phyloP scores from a whole-genome alignment of 495 filamentous ascomycete genomes.

The Tuber brumale region DNA sequence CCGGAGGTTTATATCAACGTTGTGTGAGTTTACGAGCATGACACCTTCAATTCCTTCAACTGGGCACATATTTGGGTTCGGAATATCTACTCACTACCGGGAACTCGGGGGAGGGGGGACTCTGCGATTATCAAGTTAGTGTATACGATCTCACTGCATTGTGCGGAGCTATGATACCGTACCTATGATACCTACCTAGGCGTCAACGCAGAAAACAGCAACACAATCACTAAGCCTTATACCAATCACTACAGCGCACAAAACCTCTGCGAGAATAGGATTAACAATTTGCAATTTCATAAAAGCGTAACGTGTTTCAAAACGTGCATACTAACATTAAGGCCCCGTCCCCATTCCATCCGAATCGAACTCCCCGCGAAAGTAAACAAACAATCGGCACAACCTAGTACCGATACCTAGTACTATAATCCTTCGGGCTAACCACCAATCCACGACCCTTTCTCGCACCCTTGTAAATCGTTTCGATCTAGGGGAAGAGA shows the following conservation, averaged over 20 bases:
- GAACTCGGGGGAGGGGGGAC: too few species aligned
- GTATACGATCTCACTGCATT: background rate
- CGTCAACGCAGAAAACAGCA: background rate
- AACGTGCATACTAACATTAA: conserved; percentile 4
- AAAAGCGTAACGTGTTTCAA: background rate
- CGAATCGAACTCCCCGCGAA: background rate
- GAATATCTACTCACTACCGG: too few species aligned
- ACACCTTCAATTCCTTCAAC: too few species aligned
- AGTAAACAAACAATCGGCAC: background rate
- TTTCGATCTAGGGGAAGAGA: conserved; percentile 56
- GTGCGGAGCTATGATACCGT: background rate
- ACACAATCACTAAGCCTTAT: background rate
- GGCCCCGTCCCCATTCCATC: background rate
- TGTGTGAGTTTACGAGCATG: too few species aligned
- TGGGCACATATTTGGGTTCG: too few species aligned
- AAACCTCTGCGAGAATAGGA: background rate
- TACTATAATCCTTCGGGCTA: conserved; percentile 68
- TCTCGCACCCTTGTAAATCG: conserved; percentile 93
- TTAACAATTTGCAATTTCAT: background rate
- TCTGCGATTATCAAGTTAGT: background rate
- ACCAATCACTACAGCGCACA: background rate
- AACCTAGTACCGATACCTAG: conserved; percentile 40
- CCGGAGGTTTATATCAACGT: too few species aligned
- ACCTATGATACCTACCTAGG: background rate
- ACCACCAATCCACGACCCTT: conserved; percentile 94